Evolutionary conservation across 2,329 filamentous ascomycete species (phyloP).

Genomic region (Akanthomyces lecanii): DNA sequence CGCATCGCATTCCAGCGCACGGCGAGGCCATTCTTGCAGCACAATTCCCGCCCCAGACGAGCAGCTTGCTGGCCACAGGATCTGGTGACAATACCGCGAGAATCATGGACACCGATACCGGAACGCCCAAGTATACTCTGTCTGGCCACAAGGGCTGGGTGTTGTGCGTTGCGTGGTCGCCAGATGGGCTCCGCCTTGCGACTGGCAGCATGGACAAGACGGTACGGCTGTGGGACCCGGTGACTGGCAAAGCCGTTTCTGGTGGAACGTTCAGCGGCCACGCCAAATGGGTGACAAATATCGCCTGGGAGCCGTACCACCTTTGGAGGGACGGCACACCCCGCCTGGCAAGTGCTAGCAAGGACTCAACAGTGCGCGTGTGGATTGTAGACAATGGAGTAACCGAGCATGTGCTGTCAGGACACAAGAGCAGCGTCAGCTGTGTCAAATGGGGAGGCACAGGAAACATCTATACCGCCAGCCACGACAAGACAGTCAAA

Average conservation of each 20-base stretch:
- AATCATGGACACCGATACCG: slow-evolving; percentile 93
- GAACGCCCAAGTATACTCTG: slow-evolving; percentile 79
- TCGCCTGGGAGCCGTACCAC: slow-evolving; percentile 94
- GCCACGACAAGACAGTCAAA: slow-evolving; percentile 88
- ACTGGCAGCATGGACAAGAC: slow-evolving; percentile 93
- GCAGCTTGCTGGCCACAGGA: slow-evolving; percentile 76
- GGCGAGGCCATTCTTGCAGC: slow-evolving; percentile 84
- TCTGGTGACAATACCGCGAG: slow-evolving; percentile 87
- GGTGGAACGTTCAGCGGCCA: slow-evolving; percentile 72
- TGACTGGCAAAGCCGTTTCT: slow-evolving; percentile 70
- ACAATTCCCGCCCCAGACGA: slow-evolving; percentile 77
- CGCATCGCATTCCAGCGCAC: slow-evolving; percentile 83
- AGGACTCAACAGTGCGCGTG: slow-evolving; percentile 81
- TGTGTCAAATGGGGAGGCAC: slow-evolving; percentile 95
- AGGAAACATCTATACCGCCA: slow-evolving; percentile 75
- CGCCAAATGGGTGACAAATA: slow-evolving; percentile 79
- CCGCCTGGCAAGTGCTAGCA: slow-evolving; percentile 79
- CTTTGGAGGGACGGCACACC: slow-evolving; percentile 69
- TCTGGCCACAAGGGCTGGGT: slow-evolving; percentile 91
- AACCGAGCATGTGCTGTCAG: slow-evolving; percentile 77
- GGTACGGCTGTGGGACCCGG: slow-evolving; percentile 84
- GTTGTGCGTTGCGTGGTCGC: slow-evolving; percentile 79
- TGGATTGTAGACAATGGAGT: slow-evolving; percentile 78
- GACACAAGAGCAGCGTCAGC: slow-evolving; percentile 83
- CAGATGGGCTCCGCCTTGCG: slow-evolving; percentile 74